Percentiles rank a stretch among this genome's conserved stretches.
These are phyloP conservation scores for Blastomyces parvus DNA, from an alignment of 2,329 filamentous ascomycete species.

Conservation along the genomic window DNA sequence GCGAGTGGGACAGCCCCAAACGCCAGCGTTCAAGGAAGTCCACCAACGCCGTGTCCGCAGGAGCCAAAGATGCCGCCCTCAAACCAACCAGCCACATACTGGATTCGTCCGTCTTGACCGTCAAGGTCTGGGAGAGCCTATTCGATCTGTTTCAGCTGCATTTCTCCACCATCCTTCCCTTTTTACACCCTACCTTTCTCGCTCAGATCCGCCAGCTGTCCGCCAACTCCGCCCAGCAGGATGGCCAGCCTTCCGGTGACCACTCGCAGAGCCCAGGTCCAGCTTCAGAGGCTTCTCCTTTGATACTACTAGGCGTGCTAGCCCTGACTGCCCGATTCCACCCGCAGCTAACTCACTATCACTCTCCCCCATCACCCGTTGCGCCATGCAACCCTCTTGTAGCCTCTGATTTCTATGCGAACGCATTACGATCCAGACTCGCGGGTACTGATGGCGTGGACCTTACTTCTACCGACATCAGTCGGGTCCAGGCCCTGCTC, in stretches of 20 bases:
- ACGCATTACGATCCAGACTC: conserved; percentile 41
- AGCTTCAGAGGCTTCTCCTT: conserved; percentile 34
- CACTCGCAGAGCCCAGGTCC: conserved; percentile 23
- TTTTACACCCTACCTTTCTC: conserved; percentile 48
- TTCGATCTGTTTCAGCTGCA: conserved; percentile 52
- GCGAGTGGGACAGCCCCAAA: conserved; percentile 36
- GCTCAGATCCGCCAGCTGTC: conserved; percentile 38
- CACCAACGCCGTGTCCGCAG: conserved; percentile 20
- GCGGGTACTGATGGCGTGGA: conserved; percentile 35
- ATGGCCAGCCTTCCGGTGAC: conserved; percentile 20
- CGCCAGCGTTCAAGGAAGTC: conserved; percentile 32
- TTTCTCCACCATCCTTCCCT: conserved; percentile 48
- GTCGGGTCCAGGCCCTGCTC: conserved; percentile 44
- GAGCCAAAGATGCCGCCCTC: conserved; percentile 23
- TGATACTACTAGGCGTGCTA: conserved; percentile 48
- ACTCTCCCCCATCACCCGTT: conserved; percentile 38
- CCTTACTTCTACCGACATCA: conserved; percentile 38
- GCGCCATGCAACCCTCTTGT: conserved; percentile 40
- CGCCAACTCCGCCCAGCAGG: conserved; percentile 14
- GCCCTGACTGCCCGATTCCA: conserved; percentile 49
- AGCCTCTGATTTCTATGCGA: conserved; percentile 48
- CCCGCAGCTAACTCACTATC: conserved; percentile 41
- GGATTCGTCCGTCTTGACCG: conserved; percentile 42
- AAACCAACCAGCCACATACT: conserved; percentile 30
- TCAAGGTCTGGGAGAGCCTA: conserved; percentile 48